A percentile compares a stretch with the other conserved stretches of the same genome.
Conservation (phyloP, 2,329 filamentous ascomycete genomes). For the Aspergillus glaucus region DNA sequence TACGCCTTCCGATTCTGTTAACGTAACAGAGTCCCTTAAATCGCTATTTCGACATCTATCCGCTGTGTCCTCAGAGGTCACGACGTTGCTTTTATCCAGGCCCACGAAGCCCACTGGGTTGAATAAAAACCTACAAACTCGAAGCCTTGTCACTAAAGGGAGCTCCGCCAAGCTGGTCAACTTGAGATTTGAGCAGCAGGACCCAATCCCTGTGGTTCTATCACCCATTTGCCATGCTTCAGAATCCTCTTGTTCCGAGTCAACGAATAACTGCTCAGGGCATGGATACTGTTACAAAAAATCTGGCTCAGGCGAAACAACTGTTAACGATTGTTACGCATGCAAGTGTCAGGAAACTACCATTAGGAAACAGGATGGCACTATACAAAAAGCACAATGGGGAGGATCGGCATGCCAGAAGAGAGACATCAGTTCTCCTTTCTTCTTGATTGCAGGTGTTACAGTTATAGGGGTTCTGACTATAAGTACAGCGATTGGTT, state of each 20-base stretch:
- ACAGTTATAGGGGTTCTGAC: constrained; percentile 63
- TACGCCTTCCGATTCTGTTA: constrained; percentile 3
- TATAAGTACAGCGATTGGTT: constrained; percentile 63
- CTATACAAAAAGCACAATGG: constrained; percentile 65
- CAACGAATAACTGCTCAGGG: constrained; percentile 73
- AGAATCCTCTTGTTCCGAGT: constrained; percentile 59
- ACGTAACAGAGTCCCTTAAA: constrained; percentile 41
- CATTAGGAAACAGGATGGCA: constrained; percentile 39
- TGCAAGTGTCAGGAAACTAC: constrained; percentile 67
- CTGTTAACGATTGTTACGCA: constrained; percentile 60
- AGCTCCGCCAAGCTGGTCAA: constrained; percentile 1
- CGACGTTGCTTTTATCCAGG: constrained; percentile 49
- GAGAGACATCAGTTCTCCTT: constrained; percentile 78
- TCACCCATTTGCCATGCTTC: constrained; percentile 71
- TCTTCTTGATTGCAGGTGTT: constrained; percentile 78
- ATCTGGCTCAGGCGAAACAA: constrained; percentile 41
- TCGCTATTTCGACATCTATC: constrained; percentile 42
- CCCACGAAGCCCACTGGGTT: neutral
- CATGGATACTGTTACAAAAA: constrained; percentile 72
- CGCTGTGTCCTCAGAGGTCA: constrained; percentile 46
- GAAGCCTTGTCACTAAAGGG: constrained; percentile 1
- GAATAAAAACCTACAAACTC: neutral
- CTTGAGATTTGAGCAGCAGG: neutral
- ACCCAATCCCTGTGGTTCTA: constrained; percentile 39
- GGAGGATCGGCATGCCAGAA: constrained; percentile 84